Percentiles rank a stretch among this genome's conserved stretches.
Evolutionary conservation across 2,329 filamentous ascomycete species (phyloP).

Genomic region (Xylariaceae sp.): DNA sequence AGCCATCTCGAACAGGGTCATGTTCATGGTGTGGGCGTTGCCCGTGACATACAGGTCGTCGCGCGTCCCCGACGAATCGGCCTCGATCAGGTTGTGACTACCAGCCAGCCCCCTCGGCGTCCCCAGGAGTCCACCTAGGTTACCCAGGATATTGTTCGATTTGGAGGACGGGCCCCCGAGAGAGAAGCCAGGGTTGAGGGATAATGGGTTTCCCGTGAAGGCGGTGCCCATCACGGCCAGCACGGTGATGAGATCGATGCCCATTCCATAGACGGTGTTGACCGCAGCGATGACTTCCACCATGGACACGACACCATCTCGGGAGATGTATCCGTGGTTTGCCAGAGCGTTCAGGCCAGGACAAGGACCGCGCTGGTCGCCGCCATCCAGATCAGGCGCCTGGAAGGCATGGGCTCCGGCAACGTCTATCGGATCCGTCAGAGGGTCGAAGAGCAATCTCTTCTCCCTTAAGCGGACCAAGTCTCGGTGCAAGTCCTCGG

Average conservation of each 20-base stretch:
- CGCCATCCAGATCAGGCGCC: too few relatives aligned
- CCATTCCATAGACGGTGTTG: slow-evolving; percentile 42
- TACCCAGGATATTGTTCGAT: slow-evolving; percentile 36
- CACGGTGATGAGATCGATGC: slow-evolving; percentile 36
- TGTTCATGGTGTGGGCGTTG: slow-evolving; percentile 46
- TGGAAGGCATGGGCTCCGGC: too few relatives aligned
- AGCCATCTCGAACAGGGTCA: slow-evolving; percentile 45
- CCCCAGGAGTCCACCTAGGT: slow-evolving; percentile 39
- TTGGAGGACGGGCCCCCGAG: slow-evolving; percentile 41
- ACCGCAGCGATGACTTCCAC: slow-evolving; percentile 28
- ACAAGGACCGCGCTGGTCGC: slow-evolving; percentile 24
- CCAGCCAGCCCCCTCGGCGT: slow-evolving; percentile 43
- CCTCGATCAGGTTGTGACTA: slow-evolving; percentile 53
- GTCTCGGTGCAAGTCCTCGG: too few relatives aligned
- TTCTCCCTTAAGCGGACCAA: too few relatives aligned
- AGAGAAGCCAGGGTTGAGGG: slow-evolving; percentile 45
- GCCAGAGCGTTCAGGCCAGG: slow-evolving; percentile 26
- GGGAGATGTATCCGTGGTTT: slow-evolving; percentile 25
- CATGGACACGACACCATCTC: slow-evolving; percentile 20
- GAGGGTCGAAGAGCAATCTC: too few relatives aligned
- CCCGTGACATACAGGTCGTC: slow-evolving; percentile 48
- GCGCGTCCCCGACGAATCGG: slow-evolving; percentile 48
- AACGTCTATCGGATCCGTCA: too few relatives aligned
- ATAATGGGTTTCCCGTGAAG: slow-evolving; percentile 45
- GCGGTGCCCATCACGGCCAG: slow-evolving; percentile 43